Conservation (phyloP, 2,329 filamentous ascomycete species). For the Bisporella sp. region DNA sequence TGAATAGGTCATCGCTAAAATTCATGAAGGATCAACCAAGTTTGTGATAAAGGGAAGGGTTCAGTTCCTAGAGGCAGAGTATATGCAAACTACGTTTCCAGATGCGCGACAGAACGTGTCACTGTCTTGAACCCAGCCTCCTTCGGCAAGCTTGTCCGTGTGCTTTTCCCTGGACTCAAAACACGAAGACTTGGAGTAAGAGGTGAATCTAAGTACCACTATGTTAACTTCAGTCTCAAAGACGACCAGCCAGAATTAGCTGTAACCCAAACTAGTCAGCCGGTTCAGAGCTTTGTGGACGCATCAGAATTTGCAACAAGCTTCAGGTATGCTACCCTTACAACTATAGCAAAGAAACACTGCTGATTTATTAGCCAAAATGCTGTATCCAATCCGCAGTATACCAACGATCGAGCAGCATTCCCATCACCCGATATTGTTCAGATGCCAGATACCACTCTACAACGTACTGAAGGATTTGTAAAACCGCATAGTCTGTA, state of each 20-base stretch:
- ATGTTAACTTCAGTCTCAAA: constrained; percentile 59
- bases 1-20: neutral
- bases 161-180: constrained; percentile 92
- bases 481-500: constrained; percentile 45
- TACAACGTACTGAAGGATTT: constrained; percentile 24
- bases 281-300: constrained; percentile 44
- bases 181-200: constrained; percentile 87
- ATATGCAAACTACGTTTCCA: constrained; percentile 89
- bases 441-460: constrained; percentile 26
- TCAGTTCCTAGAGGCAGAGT: constrained; percentile 90
- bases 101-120: constrained; percentile 87
- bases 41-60: constrained; percentile 67
- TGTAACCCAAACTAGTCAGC: constrained; percentile 36
- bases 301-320: constrained; percentile 39
- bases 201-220: constrained; percentile 98
- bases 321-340: constrained; percentile 38
- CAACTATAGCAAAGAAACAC: neutral
- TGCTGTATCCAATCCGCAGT: constrained; percentile 19
- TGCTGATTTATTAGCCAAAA: constrained; percentile 20
- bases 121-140: constrained; percentile 94
- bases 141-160: constrained; percentile 93
- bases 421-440: constrained; percentile 34
- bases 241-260: constrained; percentile 39
- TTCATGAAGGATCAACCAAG: constrained; percentile 58
- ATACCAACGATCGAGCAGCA: constrained; percentile 26